A percentile compares a stretch with the other conserved stretches of the same genome.
These are phyloP conservation scores for Mimosa pudica DNA, from an alignment of 306 rosid species.

Conservation along the genomic window DNA sequence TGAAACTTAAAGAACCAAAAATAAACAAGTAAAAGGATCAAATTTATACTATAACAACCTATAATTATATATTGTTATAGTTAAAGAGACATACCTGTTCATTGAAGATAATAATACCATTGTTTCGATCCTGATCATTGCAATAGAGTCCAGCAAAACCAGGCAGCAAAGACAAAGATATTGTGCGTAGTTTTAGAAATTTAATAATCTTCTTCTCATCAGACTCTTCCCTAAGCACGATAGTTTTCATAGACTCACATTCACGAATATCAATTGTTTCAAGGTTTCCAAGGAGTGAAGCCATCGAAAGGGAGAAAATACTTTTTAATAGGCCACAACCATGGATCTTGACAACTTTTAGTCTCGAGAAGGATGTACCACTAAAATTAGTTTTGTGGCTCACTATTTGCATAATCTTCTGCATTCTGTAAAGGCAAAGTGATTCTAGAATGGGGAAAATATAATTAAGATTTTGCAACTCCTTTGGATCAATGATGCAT, in stretches of 20 bases:
- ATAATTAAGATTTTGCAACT: slow-evolving; percentile 7
- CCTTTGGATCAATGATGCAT: slow-evolving; percentile 18
- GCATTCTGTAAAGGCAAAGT: slow-evolving; percentile 14
- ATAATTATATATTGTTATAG: not conserved
- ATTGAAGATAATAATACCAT: not conserved
- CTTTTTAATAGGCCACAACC: not conserved
- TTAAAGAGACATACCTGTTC: not conserved
- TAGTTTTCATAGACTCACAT: not conserved
- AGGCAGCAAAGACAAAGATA: not conserved
- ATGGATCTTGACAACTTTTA: not conserved
- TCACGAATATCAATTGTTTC: not conserved
- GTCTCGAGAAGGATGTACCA: not conserved
- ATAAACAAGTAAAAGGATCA: too few relatives aligned
- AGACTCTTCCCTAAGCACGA: not conserved
- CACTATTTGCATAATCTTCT: slow-evolving; percentile 20
- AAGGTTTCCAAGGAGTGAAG: not conserved
- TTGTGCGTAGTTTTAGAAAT: not conserved
- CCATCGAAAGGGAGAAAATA: not conserved
- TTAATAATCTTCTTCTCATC: not conserved
- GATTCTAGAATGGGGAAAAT: slow-evolving; percentile 30
- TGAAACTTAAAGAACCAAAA: too few relatives aligned
- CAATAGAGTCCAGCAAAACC: slow-evolving; percentile 11
- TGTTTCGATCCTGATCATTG: not conserved
- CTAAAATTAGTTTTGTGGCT: slow-evolving; percentile 1
- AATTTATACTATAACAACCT: too few relatives aligned